Evolutionary conservation across 1,139 yeast species (phyloP), one percentile per base, ranked within the genome.

Genomic region (Sporopachydermia cereana): DNA sequence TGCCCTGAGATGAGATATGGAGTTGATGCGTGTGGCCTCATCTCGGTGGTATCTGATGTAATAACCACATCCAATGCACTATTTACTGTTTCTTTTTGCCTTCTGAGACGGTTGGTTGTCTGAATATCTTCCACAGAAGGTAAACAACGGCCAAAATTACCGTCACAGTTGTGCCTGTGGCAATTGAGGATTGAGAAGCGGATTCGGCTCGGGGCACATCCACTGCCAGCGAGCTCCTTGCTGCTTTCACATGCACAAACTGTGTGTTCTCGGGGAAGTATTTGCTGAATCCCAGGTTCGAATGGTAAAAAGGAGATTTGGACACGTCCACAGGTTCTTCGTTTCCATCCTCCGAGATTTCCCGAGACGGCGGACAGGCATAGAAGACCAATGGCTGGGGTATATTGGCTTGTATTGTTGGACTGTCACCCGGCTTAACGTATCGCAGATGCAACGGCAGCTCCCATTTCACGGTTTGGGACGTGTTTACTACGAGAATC

Each of bases 251-350:
- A 34, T 34, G 39, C 18, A 34, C 22, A 20, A 34, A 34, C 39
- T 20, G 18, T 34, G 39, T n/a, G 12, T 5, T 20, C 18, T 5
- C 12, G 9, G 39, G n/a, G 17, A 34, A 34, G n/a, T 34, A 34
- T n/a, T 7, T 12, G 9, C 17, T 20, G 17, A 34, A 34, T 9
- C 39, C 39, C 12, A 34, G 39, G 9, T 7, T 12, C 12, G 18
- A 12, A 34, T n/a, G 39, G 22, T 34, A 34, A n/a, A 34, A 34
- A 7, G 39, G 39, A 34, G 39, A 34, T 34, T 34, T 16, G 20
- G 18, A 12, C 17, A 34, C 22, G 9, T 34, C 17, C 39, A n/a
- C 12, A 12, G 18, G 39, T 9, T 34, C 39, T 7, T 5, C 39
- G n/a, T n/a, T n/a, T n/a, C 22, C 22, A n/a, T 34, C 39, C 9